Evolutionary conservation across 495 filamentous ascomycete species (phyloP), one percentile per base, ranked within the genome.

Genomic region (Penicillium crystallinum): DNA sequence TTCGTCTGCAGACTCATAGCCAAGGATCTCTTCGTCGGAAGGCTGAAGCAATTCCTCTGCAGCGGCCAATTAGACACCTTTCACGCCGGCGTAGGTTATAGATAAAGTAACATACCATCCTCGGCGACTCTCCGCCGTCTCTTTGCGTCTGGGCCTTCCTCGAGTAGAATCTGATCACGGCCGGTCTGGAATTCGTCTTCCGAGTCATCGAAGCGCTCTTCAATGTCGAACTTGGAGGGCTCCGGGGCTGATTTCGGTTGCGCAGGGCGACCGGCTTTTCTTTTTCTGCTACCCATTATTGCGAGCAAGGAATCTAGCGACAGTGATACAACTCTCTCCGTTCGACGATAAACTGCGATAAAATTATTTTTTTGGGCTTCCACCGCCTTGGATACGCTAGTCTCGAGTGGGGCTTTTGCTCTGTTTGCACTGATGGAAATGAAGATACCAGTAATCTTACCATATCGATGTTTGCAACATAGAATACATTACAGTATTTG

Each of bases 21-120:
- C 84, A 42, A 91, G 68, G 6, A 96, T 79, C 70, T 96, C 92
- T 66, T 97, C 91, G 61, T 96, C 92, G n/a, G 88, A 92, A 2
- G 76, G 76, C 57, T 91, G 79, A 8, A 86, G 57, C 23, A 76
- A 69, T 54, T 77, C 77, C 60, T 86, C 84, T 83, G 55, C 52
- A 49, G 34, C 15, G 42, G 46, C 10, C 11, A 19, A 54, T 72
- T 44, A 71, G 59, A 41, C 36, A 36, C 1, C 17, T 17, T 11
- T 33, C 10, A 2, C 30, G n/a, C 3, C 12, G 14, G 12, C 51
- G 59, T 21, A 62, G 21, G 10, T 41, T 6, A n/a, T 34, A 15
- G 29, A 54, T 30, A 39, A 37, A 27, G 17, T 30, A 4, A 63
- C 71, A 34, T 60, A 83, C 81, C 82, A 64, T 89, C 77, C 59